Evolutionary conservation across 2,329 filamentous ascomycete species (phyloP), one percentile per base, ranked within the genome.

Genomic region (Ophiocordyceps unilateralis): DNA sequence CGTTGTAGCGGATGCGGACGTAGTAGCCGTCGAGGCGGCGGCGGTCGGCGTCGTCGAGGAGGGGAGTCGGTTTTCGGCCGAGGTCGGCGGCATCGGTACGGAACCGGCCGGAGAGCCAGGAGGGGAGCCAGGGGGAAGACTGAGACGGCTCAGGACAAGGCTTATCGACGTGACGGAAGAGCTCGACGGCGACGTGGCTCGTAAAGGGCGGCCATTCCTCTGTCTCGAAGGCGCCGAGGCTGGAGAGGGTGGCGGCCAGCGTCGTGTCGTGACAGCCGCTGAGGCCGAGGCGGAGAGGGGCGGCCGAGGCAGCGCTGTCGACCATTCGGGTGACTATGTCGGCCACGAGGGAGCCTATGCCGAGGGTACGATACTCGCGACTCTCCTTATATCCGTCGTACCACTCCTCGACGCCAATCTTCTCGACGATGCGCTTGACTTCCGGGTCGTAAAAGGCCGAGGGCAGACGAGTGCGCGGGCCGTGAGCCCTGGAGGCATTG

Each of bases 231-330:
- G 83, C 82, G 3, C 89, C 91, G 7, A 96, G 62, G 50, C 83
- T 84, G 15, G 80, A 66, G 23, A 98, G 65, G 2, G 86, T 67
- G 1, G 74, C 83, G 3, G 85, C 91, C 5, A 98, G 71, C 1
- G 91, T 96, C 2, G 91, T 96, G 56, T 96, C 88, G 60, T 95
- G 88, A 55, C 88, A 94, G 26, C 88, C 88, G 50, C 77, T 83
- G 54, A 96, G 66, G 15, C 78, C 81, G 49, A 96, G 79, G 48
- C 80, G 82, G 53, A 91, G 70, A 49, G 50, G 70, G 50, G 53
- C 59, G 46, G 55, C n/a, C 15, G 34, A 17, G 34, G 34, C 34
- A 37, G 34, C 72, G 50, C 71, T 76, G 21, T 70, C 68, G 23
- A 83, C 75, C 81, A 88, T 87, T 39, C 81, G 72, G 47, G 76